Evolutionary conservation across 108 stramenopile genomes (phyloP).

Genomic region (Poteriospumella lacustris): DNA sequence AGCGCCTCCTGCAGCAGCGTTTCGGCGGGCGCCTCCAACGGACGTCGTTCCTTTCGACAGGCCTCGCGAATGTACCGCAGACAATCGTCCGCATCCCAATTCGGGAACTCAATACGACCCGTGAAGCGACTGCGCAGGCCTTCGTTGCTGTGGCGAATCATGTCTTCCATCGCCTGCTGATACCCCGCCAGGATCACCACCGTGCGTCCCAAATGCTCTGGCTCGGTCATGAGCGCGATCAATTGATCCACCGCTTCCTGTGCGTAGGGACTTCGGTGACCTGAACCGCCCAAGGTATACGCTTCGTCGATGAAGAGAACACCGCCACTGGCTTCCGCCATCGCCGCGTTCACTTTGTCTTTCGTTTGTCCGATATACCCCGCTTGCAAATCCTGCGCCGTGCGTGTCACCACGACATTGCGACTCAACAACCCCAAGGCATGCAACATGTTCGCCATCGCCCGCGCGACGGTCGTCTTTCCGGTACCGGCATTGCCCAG

Average conservation of each 20-base stretch:
- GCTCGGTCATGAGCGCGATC: constrained; percentile 25
- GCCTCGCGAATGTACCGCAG: background rate
- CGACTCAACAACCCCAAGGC: background rate
- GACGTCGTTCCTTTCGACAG: background rate
- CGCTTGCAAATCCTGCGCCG: background rate
- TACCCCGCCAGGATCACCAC: constrained; percentile 23
- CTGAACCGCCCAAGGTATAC: background rate
- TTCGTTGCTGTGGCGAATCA: background rate
- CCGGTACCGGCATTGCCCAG: background rate
- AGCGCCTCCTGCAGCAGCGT: background rate
- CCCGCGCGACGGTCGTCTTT: constrained; percentile 17
- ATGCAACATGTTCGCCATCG: constrained; percentile 4
- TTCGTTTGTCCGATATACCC: constrained; percentile 6
- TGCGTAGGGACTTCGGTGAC: constrained; percentile 1
- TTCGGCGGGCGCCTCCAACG: background rate
- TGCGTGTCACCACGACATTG: background rate
- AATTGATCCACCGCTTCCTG: constrained; percentile 20
- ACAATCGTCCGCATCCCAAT: constrained; percentile 18
- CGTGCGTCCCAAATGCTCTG: background rate
- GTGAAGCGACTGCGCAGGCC: constrained; percentile 16
- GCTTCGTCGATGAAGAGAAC: constrained; percentile 26
- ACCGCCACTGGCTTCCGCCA: constrained; percentile 8
- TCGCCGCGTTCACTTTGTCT: background rate
- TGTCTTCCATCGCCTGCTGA: background rate
- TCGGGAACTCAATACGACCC: background rate